phyloP scores from a whole-genome alignment of 495 filamentous ascomycete species.

The Podospora anserina region DNA sequence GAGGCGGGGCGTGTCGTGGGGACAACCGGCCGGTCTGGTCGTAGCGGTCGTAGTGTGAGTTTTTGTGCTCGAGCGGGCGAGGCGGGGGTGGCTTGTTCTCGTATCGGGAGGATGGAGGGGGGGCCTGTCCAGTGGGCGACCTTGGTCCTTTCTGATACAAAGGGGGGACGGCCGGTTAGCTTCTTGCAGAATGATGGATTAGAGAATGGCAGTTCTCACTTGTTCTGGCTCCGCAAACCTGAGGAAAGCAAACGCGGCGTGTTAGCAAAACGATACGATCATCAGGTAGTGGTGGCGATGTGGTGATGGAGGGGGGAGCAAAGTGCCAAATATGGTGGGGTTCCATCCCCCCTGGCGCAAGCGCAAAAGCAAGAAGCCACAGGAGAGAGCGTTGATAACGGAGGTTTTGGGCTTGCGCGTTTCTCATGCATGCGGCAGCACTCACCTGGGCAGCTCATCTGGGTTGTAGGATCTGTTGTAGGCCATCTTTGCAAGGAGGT shows the following conservation, averaged over 20 bases:
- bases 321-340: conserved; percentile 8
- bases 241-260: conserved; percentile 14
- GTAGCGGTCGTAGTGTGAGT: conserved; percentile 21
- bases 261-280: conserved; percentile 25
- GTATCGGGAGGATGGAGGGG: conserved; percentile 30
- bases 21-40: conserved; percentile 17
- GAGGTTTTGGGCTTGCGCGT: conserved; percentile 9
- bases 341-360: conserved; percentile 6
- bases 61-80: conserved; percentile 31
- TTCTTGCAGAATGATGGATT: background rate
- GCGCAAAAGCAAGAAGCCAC: background rate
- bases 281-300: conserved; percentile 18
- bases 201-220: conserved; percentile 47
- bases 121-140: background rate
- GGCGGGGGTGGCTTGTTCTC: conserved; percentile 40
- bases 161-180: conserved; percentile 2
- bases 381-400: background rate
- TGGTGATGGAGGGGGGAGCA: background rate
- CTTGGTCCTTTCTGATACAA: conserved; percentile 15
- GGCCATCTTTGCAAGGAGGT: conserved; percentile 61
- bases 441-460: conserved; percentile 95
- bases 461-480: conserved; percentile 93
- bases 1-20: conserved; percentile 21
- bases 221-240: conserved; percentile 95
- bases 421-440: conserved; percentile 20